Evolutionary conservation across 2,329 filamentous ascomycete species (phyloP).

Genomic region (Corniculantispora saksenae): DNA sequence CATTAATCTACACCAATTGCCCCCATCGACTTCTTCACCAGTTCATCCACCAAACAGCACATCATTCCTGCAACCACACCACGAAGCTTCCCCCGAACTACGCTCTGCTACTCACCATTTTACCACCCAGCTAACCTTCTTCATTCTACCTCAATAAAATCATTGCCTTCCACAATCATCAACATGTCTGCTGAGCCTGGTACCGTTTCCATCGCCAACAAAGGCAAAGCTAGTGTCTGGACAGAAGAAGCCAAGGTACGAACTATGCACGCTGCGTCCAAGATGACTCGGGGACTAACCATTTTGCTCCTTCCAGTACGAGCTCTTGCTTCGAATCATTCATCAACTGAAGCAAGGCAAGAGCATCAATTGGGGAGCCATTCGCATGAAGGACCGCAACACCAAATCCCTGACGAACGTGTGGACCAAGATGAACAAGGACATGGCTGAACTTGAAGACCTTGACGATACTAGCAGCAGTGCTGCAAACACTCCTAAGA

Average conservation of each 20-base stretch:
- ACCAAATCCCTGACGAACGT: constrained; percentile 39
- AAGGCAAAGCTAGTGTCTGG: constrained; percentile 32
- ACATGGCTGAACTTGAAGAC: constrained; percentile 36
- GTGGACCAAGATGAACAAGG: constrained; percentile 40
- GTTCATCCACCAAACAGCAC: too few species aligned
- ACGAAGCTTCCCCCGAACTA: too few species aligned
- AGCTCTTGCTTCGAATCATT: constrained; percentile 39
- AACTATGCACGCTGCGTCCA: not conserved
- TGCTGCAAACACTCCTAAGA: constrained; percentile 24
- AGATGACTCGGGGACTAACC: not conserved
- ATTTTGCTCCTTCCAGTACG: constrained; percentile 27
- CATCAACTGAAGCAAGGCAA: constrained; percentile 34
- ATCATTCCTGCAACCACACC: too few species aligned
- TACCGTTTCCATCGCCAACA: constrained; percentile 10
- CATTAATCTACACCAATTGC: too few species aligned
- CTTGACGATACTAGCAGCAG: constrained; percentile 19
- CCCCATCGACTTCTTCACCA: too few species aligned
- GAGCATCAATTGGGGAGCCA: constrained; percentile 36
- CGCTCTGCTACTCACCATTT: too few species aligned
- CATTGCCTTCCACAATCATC: not conserved
- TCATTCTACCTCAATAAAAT: not conserved
- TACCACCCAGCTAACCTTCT: too few species aligned
- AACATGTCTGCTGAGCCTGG: not conserved
- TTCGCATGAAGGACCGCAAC: constrained; percentile 40
- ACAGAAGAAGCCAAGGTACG: constrained; percentile 40